These are phyloP conservation scores for Starmerella davenportii DNA, from an alignment of 805 yeast species.

Conservation along the genomic window DNA sequence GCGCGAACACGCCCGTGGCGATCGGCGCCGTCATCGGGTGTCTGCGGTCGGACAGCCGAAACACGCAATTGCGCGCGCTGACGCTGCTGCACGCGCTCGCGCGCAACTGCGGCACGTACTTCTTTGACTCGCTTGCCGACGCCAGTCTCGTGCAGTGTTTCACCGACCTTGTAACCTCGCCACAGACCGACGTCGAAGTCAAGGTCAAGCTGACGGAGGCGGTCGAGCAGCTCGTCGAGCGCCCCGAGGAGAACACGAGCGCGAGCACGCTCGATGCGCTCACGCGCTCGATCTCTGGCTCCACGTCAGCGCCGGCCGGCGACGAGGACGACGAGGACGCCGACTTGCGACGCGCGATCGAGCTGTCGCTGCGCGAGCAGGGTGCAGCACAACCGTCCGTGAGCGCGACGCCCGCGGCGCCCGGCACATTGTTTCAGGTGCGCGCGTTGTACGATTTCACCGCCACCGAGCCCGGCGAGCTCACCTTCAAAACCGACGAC, in stretches of 20 bases:
- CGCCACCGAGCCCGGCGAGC: conserved; percentile 68
- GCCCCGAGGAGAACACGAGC: background rate
- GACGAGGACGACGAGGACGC: conserved; percentile 44
- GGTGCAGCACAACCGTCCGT: conserved; percentile 3
- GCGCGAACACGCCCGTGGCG: background rate
- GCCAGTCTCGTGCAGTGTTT: conserved; percentile 34
- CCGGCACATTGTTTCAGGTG: conserved; percentile 30
- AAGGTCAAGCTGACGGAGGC: conserved; percentile 49
- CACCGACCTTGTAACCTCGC: conserved; percentile 34
- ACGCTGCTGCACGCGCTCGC: conserved; percentile 40
- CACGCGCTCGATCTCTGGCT: background rate
- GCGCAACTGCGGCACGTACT: conserved; percentile 59
- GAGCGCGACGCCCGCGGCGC: background rate
- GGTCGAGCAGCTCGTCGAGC: conserved; percentile 41
- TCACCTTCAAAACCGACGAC: conserved; percentile 76
- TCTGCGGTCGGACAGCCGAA: conserved; percentile 30
- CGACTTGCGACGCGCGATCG: conserved; percentile 49
- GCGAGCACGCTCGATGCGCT: background rate
- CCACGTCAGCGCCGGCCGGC: conserved; percentile 18
- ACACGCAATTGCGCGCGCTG: conserved; percentile 43
- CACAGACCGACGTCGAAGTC: conserved; percentile 45
- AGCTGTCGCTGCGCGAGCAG: conserved; percentile 12
- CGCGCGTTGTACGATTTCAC: conserved; percentile 69
- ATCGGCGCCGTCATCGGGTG: background rate
- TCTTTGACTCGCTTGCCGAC: conserved; percentile 45